phyloP scores from a whole-genome alignment of 306 rosid genomes.

The Vicia faba region DNA sequence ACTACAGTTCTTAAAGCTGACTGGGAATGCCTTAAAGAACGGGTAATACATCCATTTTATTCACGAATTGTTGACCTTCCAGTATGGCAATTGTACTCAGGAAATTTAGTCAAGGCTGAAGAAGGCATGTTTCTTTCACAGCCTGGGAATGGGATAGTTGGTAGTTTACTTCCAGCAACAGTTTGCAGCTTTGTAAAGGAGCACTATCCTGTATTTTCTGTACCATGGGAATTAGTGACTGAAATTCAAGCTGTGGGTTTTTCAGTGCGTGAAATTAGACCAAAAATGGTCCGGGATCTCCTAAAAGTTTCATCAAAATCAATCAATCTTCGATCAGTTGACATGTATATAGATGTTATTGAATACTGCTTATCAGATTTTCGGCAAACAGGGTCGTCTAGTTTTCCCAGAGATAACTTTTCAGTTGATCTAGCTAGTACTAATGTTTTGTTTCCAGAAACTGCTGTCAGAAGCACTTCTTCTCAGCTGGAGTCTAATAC shows the following conservation, averaged over 20 bases:
- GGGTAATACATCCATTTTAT: slow-evolving; percentile 84
- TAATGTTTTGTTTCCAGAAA: slow-evolving; percentile 41
- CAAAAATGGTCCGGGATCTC: slow-evolving; percentile 93
- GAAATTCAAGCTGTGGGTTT: slow-evolving; percentile 91
- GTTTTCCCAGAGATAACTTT: slow-evolving; percentile 45
- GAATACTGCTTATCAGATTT: slow-evolving; percentile 93
- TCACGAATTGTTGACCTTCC: slow-evolving; percentile 85
- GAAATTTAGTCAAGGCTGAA: slow-evolving; percentile 94
- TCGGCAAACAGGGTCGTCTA: slow-evolving; percentile 49
- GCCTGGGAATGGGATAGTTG: slow-evolving; percentile 84
- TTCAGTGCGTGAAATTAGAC: slow-evolving; percentile 77
- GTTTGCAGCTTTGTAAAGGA: slow-evolving; percentile 97
- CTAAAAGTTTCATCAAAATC: slow-evolving; percentile 67
- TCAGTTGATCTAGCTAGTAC: slow-evolving; percentile 36
- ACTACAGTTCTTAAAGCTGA: slow-evolving; percentile 62
- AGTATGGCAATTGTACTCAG: slow-evolving; percentile 96
- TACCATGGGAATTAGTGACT: slow-evolving; percentile 92
- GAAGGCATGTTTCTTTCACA: slow-evolving; percentile 99
- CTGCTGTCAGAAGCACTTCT: slow-evolving; percentile 50
- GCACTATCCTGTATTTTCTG: slow-evolving; percentile 96
- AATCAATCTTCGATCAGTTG: slow-evolving; percentile 75
- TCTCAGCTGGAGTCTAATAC: slow-evolving; percentile 49
- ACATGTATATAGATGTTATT: slow-evolving; percentile 87
- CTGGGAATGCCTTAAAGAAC: slow-evolving; percentile 80
- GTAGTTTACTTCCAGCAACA: slow-evolving; percentile 82